These are phyloP conservation scores for Dissophora globulifera DNA, from an alignment of 192 early-diverging fungal genomes.

Conservation along the genomic window DNA sequence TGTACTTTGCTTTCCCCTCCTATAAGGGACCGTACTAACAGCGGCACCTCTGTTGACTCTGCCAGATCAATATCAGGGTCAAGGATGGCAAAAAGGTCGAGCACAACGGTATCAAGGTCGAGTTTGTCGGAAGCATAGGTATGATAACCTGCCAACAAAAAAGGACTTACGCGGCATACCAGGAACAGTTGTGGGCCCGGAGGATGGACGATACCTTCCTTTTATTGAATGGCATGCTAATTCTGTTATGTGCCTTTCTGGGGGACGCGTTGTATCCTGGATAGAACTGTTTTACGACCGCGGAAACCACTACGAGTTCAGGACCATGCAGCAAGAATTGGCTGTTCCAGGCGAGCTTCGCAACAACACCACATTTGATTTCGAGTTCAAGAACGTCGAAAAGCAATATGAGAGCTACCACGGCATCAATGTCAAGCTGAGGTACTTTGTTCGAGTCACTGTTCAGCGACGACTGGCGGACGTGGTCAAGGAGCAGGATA, in stretches of 20 bases:
- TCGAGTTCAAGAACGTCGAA: slow-evolving; percentile 99
- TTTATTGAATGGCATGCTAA: too few relatives aligned
- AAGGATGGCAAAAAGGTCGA: slow-evolving; percentile 94
- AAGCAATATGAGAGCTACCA: slow-evolving; percentile 99
- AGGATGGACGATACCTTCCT: too few relatives aligned
- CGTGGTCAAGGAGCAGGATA: slow-evolving; percentile 91
- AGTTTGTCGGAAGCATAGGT: slow-evolving; percentile 99
- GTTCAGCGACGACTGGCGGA: slow-evolving; percentile 88
- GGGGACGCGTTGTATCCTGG: too few relatives aligned
- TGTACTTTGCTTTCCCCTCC: too few relatives aligned
- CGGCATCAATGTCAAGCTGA: slow-evolving; percentile 97
- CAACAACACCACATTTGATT: slow-evolving; percentile 83
- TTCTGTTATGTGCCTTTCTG: too few relatives aligned
- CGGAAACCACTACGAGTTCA: slow-evolving; percentile 95
- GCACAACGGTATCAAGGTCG: slow-evolving; percentile 98
- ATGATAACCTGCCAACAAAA: slow-evolving; percentile 4
- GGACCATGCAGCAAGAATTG: slow-evolving; percentile 92
- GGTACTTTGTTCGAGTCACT: slow-evolving; percentile 96
- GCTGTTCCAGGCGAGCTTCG: slow-evolving; percentile 93
- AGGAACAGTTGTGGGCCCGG: too few relatives aligned
- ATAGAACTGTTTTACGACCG: slow-evolving; percentile 95
- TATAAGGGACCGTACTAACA: too few relatives aligned
- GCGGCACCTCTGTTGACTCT: too few relatives aligned
- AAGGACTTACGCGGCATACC: neutral
- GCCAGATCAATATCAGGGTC: slow-evolving; percentile 82